These are phyloP conservation scores for Scenedesmus sp. DNA, from an alignment of 163 green algal species.

Conservation along the genomic window DNA sequence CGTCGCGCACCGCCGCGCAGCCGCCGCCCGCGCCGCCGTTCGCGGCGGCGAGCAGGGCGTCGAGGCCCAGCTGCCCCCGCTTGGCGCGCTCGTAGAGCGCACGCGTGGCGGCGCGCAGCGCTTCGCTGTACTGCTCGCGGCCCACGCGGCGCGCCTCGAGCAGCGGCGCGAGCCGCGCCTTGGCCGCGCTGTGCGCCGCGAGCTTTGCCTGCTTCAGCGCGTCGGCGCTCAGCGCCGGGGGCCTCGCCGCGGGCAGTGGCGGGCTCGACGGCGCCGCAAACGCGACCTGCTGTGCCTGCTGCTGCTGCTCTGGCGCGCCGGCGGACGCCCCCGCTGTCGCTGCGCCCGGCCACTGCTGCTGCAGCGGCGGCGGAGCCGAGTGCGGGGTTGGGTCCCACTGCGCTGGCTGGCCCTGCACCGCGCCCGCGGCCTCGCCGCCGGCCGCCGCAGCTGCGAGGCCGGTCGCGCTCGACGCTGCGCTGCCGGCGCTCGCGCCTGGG, in stretches of 20 bases:
- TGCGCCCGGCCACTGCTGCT: background rate
- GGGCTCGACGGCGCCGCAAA: no score
- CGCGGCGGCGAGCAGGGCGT: background rate
- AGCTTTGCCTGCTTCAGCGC: conserved; percentile 6
- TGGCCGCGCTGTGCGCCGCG: background rate
- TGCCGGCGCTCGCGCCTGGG: no score
- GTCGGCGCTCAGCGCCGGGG: background rate
- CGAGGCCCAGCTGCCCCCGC: background rate
- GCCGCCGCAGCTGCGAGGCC: no score
- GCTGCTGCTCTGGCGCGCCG: background rate
- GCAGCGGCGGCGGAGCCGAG: background rate
- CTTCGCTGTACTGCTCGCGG: background rate
- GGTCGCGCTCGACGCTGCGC: no score
- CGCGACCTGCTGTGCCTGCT: background rate
- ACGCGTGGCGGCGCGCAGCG: background rate
- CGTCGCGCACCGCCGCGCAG: no score
- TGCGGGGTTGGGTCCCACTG: no score
- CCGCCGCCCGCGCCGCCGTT: background rate
- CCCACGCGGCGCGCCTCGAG: background rate
- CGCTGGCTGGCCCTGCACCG: no score
- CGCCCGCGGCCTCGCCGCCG: no score
- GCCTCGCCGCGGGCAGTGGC: no score
- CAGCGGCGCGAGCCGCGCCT: background rate
- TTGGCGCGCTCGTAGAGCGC: conserved; percentile 24
- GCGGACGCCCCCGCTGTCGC: background rate